Evolutionary conservation across 208 protist species (phyloP).

Genomic region (Trypanosoma conorhini): DNA sequence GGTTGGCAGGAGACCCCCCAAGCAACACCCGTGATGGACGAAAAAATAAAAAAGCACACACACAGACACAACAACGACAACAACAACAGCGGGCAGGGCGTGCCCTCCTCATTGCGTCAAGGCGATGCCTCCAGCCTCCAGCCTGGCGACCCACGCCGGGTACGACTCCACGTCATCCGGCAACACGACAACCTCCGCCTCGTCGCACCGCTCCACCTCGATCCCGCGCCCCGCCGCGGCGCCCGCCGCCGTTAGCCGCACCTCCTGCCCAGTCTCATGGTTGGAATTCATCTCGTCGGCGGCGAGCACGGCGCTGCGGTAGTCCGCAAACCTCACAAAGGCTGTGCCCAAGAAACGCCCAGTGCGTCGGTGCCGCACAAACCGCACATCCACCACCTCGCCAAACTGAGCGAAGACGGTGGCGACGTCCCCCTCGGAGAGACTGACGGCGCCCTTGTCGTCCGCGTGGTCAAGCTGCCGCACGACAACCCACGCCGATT

Average conservation of each 20-base stretch:
- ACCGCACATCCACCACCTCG: constrained; percentile 72
- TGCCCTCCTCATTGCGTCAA: background rate
- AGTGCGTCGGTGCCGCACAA: constrained; percentile 65
- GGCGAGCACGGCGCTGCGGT: constrained; percentile 71
- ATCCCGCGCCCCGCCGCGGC: constrained; percentile 39
- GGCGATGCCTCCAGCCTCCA: background rate
- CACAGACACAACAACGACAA: too few relatives aligned
- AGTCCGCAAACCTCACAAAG: constrained; percentile 78
- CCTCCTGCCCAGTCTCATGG: constrained; percentile 49
- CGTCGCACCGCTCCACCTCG: constrained; percentile 78
- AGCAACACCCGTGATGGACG: background rate
- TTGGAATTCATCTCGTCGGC: constrained; percentile 83
- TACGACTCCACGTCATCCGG: constrained; percentile 39
- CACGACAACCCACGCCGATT: constrained; percentile 75
- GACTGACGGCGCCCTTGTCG: constrained; percentile 14
- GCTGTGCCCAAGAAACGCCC: constrained; percentile 78
- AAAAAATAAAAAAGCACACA: too few relatives aligned
- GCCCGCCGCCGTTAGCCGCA: constrained; percentile 42
- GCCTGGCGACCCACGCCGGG: constrained; percentile 42
- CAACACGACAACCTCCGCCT: constrained; percentile 44
- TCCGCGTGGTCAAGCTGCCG: constrained; percentile 39
- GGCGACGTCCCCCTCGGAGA: constrained; percentile 82
- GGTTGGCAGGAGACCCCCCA: background rate
- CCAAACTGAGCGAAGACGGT: constrained; percentile 92
- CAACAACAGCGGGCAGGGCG: background rate